Evolutionary conservation across 2,329 filamentous ascomycete genomes (phyloP).

Genomic region (Paracoccidioides brasiliensis): DNA sequence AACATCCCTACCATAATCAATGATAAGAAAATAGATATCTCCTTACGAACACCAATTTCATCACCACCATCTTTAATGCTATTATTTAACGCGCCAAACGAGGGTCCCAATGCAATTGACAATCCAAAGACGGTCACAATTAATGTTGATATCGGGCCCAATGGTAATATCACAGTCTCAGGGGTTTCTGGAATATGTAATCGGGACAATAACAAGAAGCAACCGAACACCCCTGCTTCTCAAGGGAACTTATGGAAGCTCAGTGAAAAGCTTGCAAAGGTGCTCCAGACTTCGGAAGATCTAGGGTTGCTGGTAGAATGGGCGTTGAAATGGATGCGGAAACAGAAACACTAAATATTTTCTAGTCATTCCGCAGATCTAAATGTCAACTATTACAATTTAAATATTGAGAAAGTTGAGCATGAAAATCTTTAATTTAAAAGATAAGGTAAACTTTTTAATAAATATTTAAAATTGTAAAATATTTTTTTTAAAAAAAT

Average conservation of each 20-base stretch:
- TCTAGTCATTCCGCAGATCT: not conserved
- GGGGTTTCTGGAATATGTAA: conserved; percentile 25
- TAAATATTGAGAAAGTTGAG: too few species aligned
- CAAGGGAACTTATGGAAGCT: conserved; percentile 14
- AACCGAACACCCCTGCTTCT: conserved; percentile 7
- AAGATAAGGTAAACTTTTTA: too few species aligned
- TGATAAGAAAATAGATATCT: conserved; percentile 4
- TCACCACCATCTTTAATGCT: conserved; percentile 8
- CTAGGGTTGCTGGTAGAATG: conserved; percentile 33
- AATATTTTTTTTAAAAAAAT: too few species aligned
- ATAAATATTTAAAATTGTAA: too few species aligned
- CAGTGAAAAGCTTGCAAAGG: conserved; percentile 24
- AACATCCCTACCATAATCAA: not conserved
- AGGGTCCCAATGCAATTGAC: conserved; percentile 5
- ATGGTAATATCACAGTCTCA: conserved; percentile 28
- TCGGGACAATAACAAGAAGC: conserved; percentile 11
- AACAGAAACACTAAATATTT: conserved; percentile 10
- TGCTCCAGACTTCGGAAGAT: conserved; percentile 33
- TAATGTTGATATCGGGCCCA: conserved; percentile 28
- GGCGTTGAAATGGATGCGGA: conserved; percentile 26
- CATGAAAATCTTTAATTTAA: too few species aligned
- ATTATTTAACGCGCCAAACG: conserved; percentile 5
- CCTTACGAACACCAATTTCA: conserved; percentile 8
- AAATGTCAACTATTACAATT: too few species aligned
- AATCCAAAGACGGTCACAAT: conserved; percentile 20